Conservation (phyloP, 257 asterid species). For the Fraxinus quadrangulata region DNA sequence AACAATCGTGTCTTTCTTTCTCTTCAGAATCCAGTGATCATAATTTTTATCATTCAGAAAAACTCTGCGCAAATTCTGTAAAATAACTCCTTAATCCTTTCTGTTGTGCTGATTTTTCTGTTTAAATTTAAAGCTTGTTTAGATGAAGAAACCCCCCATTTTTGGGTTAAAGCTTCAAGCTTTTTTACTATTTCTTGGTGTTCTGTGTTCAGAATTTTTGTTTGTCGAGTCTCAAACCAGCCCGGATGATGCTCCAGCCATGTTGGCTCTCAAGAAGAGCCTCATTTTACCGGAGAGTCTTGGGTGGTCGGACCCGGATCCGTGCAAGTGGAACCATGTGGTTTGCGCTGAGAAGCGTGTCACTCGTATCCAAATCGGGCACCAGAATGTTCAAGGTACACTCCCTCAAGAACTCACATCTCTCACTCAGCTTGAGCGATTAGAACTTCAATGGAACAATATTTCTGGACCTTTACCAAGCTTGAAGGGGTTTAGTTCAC, state of each 20-base stretch:
- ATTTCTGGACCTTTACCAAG: conserved; percentile 81
- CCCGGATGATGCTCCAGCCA: conserved; percentile 56
- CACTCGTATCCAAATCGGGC: conserved; percentile 81
- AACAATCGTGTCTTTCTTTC: conserved; percentile 1
- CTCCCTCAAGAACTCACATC: conserved; percentile 63
- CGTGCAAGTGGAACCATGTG: conserved; percentile 72
- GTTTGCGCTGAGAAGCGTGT: conserved; percentile 72
- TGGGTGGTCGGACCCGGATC: conserved; percentile 83
- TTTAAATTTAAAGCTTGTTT: conserved; percentile 7
- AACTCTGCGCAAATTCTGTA: conserved; percentile 27
- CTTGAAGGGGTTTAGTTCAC: conserved; percentile 60
- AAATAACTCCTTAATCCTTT: not conserved
- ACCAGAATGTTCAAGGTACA: conserved; percentile 62
- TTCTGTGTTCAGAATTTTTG: conserved; percentile 40
- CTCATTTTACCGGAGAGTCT: conserved; percentile 52
- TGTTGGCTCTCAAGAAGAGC: conserved; percentile 73
- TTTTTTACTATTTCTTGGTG: conserved; percentile 37
- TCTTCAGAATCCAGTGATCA: conserved; percentile 26
- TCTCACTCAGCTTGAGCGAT: conserved; percentile 59
- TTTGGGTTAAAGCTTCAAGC: conserved; percentile 44
- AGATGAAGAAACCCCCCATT: conserved; percentile 44
- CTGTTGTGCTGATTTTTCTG: conserved; percentile 1
- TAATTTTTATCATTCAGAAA: conserved; percentile 14
- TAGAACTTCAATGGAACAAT: conserved; percentile 85
- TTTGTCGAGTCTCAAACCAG: conserved; percentile 38